Percentiles rank a stretch among this genome's conserved stretches.
Conservation (phyloP, 1,284 basidiomycete species). For the Tylopilus sp. region DNA sequence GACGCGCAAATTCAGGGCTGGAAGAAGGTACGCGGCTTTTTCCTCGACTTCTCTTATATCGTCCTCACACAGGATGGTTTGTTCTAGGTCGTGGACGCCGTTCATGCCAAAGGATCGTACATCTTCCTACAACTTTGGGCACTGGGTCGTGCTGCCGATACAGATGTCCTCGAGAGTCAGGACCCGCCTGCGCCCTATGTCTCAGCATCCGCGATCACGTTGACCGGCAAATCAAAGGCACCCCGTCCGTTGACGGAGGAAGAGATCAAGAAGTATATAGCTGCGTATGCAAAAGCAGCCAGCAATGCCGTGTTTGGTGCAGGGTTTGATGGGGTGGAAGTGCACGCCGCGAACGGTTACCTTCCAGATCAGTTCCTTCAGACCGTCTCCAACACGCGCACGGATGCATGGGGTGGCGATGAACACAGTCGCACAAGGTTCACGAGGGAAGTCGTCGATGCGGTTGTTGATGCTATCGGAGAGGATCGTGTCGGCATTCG, state of each 20-base stretch:
- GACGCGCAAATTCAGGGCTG: conserved; percentile 5
- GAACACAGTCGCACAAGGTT: conserved; percentile 2
- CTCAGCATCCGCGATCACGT: conserved; percentile 55
- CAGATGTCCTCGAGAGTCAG: conserved; percentile 36
- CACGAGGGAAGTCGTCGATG: conserved; percentile 7
- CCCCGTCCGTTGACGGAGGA: conserved; percentile 46
- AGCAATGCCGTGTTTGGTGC: conserved; percentile 33
- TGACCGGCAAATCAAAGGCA: conserved; percentile 27
- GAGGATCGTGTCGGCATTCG: conserved; percentile 2
- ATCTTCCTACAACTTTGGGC: conserved; percentile 59
- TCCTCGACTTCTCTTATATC: no score
- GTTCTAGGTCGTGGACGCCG: conserved; percentile 49
- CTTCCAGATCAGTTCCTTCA: conserved; percentile 26
- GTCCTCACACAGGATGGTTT: background rate
- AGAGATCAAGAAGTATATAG: conserved; percentile 41
- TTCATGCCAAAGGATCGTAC: conserved; percentile 53
- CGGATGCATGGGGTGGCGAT: conserved; percentile 10
- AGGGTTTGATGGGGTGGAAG: conserved; percentile 44
- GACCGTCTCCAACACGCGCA: conserved; percentile 1
- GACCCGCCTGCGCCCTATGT: conserved; percentile 45
- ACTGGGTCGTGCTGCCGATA: conserved; percentile 48
- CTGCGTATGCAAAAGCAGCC: conserved; percentile 32
- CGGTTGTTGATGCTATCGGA: conserved; percentile 1
- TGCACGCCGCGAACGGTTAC: conserved; percentile 28
- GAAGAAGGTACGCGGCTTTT: conserved; percentile 3